Evolutionary conservation across 1,139 yeast species (phyloP), one percentile per base, ranked within the genome.

Genomic region (Williopsis jadinii): DNA sequence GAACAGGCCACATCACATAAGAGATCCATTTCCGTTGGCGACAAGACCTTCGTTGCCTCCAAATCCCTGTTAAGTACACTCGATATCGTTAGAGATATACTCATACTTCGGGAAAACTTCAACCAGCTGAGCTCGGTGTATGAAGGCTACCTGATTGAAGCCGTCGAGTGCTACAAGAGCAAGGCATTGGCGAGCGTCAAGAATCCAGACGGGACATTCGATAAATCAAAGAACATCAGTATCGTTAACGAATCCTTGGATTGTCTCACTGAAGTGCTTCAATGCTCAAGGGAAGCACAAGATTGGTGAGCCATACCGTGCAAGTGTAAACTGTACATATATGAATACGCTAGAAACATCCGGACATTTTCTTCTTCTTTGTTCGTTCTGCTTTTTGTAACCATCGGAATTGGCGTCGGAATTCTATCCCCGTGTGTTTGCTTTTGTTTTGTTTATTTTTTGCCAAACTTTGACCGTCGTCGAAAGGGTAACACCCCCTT

Each of bases 1-100:
- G 38, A 47, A 15, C 50, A 46, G 32, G 32, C 42, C 28, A 42
- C 40, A 9, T 66, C 69, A 10, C 64, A 63, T 40, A 60, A 64
- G 41, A 62, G 66, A 50, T 65, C 69, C 2, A 64, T 66, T 36
- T 67, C 65, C 32, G 65, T 66, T 32, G 67, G 64, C 10, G 67
- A 65, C 39, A 66, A 66, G 41, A 64, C 69, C 0, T 65, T 64
- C 53, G 70, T 65, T 27, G 68, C 70, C 3, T 62, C 66, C 46
- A 58, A 59, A n/a, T 55, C 68, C 1, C 46, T 66, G 30, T 42
- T 65, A 11, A 46, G 52, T 11, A 43, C 59, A 3, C 54, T 66
- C 11, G 45, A 47, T 9, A 48, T 56, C 8, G 50, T 64, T 9
- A 59, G 55, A 29, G 62, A 58, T 12, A 39, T 60, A 6, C 48